Conservation (phyloP, 306 rosid species). For the Senna tora region DNA sequence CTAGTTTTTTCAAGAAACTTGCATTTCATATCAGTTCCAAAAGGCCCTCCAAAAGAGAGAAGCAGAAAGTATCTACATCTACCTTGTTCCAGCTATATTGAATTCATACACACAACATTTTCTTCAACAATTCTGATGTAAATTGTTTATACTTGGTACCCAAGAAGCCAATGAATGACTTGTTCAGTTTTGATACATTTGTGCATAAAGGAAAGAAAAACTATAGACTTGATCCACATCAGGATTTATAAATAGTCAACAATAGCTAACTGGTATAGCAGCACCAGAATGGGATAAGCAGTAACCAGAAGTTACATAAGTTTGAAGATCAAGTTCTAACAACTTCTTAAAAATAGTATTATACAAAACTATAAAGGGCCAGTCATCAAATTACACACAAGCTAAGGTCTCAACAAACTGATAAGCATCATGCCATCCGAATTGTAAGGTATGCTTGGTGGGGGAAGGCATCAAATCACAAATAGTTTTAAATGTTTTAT, state of each 20-base stretch:
- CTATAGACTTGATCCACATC: too few species aligned
- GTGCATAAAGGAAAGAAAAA: neutral
- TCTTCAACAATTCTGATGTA: neutral
- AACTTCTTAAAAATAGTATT: neutral
- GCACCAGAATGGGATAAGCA: neutral
- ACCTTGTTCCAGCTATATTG: neutral
- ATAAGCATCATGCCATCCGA: slow-evolving; percentile 24
- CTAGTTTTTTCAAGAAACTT: neutral
- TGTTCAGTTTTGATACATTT: too few species aligned
- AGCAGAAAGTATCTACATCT: neutral
- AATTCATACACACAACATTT: neutral
- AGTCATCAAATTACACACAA: slow-evolving; percentile 13
- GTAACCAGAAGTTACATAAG: neutral
- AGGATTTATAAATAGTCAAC: neutral
- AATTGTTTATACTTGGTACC: neutral
- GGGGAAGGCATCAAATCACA: neutral
- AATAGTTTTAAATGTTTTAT: slow-evolving; percentile 7
- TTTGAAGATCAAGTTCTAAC: neutral
- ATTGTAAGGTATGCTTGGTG: neutral
- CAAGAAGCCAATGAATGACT: neutral
- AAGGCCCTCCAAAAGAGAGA: neutral
- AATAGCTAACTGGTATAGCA: neutral
- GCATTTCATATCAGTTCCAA: neutral
- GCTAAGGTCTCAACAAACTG: slow-evolving; percentile 39
- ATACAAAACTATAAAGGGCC: neutral